A percentile compares a stretch with the other conserved stretches of the same genome.
phyloP scores from a whole-genome alignment of 2,329 filamentous ascomycete species.

The Cladosporium colombiae region DNA sequence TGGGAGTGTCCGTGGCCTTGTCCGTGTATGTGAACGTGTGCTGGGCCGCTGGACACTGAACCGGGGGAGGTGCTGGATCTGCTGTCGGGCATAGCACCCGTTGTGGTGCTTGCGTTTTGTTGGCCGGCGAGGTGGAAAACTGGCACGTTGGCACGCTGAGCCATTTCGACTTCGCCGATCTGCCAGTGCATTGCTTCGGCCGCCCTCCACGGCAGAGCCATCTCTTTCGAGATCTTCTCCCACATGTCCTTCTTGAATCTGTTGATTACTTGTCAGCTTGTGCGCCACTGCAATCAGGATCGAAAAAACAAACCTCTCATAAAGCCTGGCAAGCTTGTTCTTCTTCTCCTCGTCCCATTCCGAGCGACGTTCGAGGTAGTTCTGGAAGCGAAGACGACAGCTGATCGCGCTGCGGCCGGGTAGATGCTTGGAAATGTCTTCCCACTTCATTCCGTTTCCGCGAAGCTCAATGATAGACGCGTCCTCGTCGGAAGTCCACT shows the following conservation, averaged over 20 bases:
- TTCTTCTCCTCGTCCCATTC: slow-evolving; percentile 98
- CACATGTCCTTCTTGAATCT: slow-evolving; percentile 99
- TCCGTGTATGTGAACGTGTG: not conserved
- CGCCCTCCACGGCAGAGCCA: slow-evolving; percentile 91
- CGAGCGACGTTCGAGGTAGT: slow-evolving; percentile 88
- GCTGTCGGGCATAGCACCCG: slow-evolving; percentile 25
- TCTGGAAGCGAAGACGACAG: slow-evolving; percentile 93
- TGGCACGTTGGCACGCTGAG: slow-evolving; percentile 81
- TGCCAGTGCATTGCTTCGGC: slow-evolving; percentile 99
- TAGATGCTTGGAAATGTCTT: slow-evolving; percentile 90
- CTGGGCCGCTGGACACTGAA: slow-evolving; percentile 17
- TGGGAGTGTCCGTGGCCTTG: slow-evolving; percentile 27
- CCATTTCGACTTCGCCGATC: slow-evolving; percentile 91
- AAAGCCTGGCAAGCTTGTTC: slow-evolving; percentile 90
- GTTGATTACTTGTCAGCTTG: slow-evolving; percentile 24
- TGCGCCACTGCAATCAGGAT: not conserved
- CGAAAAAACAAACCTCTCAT: slow-evolving; percentile 75
- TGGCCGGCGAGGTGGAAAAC: slow-evolving; percentile 65
- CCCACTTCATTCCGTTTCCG: slow-evolving; percentile 95
- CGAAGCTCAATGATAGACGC: slow-evolving; percentile 89
- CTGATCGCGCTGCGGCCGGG: slow-evolving; percentile 92
- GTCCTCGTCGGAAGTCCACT: slow-evolving; percentile 94
- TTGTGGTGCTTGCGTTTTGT: slow-evolving; percentile 25
- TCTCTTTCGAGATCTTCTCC: slow-evolving; percentile 91
- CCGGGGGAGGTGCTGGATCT: slow-evolving; percentile 33